Base-by-base conservation (phyloP, 2,329 filamentous ascomycete species). In the Botrytis cinerea region DNA sequence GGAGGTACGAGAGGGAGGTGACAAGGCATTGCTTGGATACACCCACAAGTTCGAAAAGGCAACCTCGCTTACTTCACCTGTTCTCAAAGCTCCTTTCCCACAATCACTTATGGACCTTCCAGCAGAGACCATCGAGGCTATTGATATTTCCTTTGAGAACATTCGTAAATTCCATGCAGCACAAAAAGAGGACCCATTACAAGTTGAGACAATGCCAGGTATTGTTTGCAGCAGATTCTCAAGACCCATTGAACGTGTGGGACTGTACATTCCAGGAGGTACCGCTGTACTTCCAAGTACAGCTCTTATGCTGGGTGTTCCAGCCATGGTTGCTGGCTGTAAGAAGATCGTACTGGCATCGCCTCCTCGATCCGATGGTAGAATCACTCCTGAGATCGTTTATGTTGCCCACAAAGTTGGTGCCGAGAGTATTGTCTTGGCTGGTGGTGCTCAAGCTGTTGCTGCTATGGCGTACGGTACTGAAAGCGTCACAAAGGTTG, bases 21-120 rank as follows among this genome's bases (percentile, higher is more conserved):
- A 99, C 83, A 92, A 92, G 79, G 95, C 94, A 4, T 87, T 99
- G 38, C 87, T 99, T 62, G 92, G 93, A 69, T 98, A 97, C 83
- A 98, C 96, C 1, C 95, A 98, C 87, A 97, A 97, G 83, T 99
- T 99, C 78, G 96, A 99, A 81, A 97, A 95, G 84, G 96, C 95
- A 0, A 97, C 93, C 0, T 95, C 93, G 4, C 86, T 99, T 74
- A 96, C 90, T 22, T 95, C 94, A 0, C 94, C 95, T 0, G 94
- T 99, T 22, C 86, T 99, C 76, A 92, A 90, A 80, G 95, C 96
- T 1, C 96, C 96, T 0, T 99, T 97, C 85, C 91, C 94, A 1
- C 84, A 91, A 77, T 89, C 91, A 74, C 86, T 98, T 62, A 98
- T 99, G 96, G 87, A 94, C 75, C 86, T 99, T 25, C 85, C 92